Base-by-base conservation (phyloP, 1,284 basidiomycete genomes). In the Naganishia albida region DNA sequence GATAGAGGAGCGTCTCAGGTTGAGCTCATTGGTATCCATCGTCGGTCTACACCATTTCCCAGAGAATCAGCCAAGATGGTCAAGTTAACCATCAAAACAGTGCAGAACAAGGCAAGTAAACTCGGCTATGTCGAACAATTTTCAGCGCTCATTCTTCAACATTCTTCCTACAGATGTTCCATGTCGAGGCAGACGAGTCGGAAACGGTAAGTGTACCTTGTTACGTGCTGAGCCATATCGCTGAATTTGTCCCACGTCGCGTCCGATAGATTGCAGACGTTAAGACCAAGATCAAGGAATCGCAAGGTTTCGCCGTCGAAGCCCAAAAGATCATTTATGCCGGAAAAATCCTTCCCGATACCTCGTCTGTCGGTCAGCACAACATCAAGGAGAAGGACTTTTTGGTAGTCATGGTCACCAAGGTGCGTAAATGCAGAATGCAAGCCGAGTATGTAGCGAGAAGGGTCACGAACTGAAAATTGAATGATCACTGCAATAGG, bases 351-450 rank as follows among this genome's bases (percentile, higher is more conserved):
- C 84, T 99, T 44, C 80, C 86, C 20, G 93, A 99, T 79, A 86
- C 88, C 67, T 93, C 93, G 83, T 89, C 88, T 1, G 85, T 99
- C 44, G 90, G 86, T 70, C 88, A 88, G 65, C 91, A 89, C 75
- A 88, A 89, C 67, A 91, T 99, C 83, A 95, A 97, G 81, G 95
- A 99, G 81, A 99, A 97, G 82, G 95, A 97, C 78, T 99, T 99
- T 82, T 83, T 99, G 67, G 96, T 99, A 20, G 86, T 99, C 53
- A 99, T 99, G 95, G 91, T 98, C 51, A 87, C 92, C 63, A 99
- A 97, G 86, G 93, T 93, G 70, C 67, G 81, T 75, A 26, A 13
- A 42, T 49, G 0, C 20, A 23, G 52, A 26, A 43, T 13, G 42
- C 38, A 3, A 10, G n/a, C n/a, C 12, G 46, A 53, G 60, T 57